phyloP scores from a whole-genome alignment of 208 protist species.

The Tritrichomonas musculus region DNA sequence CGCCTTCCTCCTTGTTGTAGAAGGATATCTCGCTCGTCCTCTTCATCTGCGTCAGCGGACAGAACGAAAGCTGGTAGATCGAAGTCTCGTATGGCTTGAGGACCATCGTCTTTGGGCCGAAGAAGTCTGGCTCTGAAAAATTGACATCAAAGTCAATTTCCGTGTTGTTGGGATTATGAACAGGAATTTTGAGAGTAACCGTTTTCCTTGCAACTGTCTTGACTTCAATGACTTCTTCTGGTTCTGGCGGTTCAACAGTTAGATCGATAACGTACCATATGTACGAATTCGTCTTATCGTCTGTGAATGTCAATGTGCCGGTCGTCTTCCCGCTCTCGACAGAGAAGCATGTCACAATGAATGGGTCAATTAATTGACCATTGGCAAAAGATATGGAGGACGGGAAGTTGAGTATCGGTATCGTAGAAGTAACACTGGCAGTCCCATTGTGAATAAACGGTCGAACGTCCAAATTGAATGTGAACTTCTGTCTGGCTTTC shows the following conservation, averaged over 20 bases:
- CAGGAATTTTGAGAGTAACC: background rate
- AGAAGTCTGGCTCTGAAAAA: background rate
- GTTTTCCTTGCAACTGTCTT: background rate
- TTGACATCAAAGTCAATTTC: background rate
- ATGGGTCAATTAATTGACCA: background rate
- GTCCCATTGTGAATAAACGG: background rate
- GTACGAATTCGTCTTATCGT: background rate
- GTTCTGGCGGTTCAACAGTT: background rate
- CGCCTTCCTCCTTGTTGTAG: background rate
- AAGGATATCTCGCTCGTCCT: background rate
- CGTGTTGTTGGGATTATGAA: background rate
- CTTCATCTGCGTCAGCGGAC: background rate
- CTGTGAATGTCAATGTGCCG: background rate
- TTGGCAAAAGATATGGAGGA: background rate
- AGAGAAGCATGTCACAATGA: background rate
- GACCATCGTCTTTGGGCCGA: background rate
- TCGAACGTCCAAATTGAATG: background rate
- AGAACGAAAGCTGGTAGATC: background rate
- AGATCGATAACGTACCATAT: conserved; percentile 5
- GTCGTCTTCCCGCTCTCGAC: background rate
- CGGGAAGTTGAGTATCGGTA: background rate
- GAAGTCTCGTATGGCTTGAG: background rate
- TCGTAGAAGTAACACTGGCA: background rate
- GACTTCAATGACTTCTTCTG: conserved; percentile 12
- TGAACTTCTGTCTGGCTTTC: background rate